phyloP scores from a whole-genome alignment of 306 rosid genomes.

The Carpinus fangiana region DNA sequence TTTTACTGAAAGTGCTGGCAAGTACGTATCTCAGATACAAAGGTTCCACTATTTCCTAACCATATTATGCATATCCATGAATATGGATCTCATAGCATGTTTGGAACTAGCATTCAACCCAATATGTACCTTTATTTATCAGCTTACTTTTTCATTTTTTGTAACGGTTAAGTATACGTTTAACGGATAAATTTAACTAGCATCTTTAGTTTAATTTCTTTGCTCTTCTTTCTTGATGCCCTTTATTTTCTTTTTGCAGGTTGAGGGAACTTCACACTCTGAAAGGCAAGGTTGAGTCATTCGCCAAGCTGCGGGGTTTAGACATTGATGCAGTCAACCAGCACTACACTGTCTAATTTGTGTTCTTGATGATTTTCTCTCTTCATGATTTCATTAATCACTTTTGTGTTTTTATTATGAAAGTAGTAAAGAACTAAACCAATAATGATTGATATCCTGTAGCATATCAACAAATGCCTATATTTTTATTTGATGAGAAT shows the following conservation, averaged over 20 bases:
- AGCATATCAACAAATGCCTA: neutral
- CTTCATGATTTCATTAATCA: constrained; percentile 6
- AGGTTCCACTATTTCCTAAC: too few species aligned
- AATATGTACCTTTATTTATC: too few species aligned
- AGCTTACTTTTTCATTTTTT: too few species aligned
- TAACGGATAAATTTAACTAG: neutral
- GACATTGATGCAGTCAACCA: constrained; percentile 62
- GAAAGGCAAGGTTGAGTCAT: constrained; percentile 70
- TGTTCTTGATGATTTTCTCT: neutral
- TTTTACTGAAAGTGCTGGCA: neutral
- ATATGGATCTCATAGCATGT: too few species aligned
- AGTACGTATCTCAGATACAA: neutral
- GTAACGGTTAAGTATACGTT: too few species aligned
- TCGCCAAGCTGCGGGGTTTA: constrained; percentile 63
- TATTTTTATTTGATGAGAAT: neutral
- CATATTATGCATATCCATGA: too few species aligned
- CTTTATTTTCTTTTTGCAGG: constrained; percentile 39
- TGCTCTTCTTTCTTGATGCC: neutral
- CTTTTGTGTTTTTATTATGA: neutral
- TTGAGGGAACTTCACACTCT: constrained; percentile 82
- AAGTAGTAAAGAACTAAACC: neutral
- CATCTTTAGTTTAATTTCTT: neutral
- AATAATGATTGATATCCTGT: neutral
- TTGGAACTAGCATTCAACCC: too few species aligned
- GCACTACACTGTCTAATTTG: constrained; percentile 60